Evolutionary conservation across 192 early-diverging fungal species (phyloP), one percentile per base, ranked within the genome.

Genomic region (Mortierella alpina): DNA sequence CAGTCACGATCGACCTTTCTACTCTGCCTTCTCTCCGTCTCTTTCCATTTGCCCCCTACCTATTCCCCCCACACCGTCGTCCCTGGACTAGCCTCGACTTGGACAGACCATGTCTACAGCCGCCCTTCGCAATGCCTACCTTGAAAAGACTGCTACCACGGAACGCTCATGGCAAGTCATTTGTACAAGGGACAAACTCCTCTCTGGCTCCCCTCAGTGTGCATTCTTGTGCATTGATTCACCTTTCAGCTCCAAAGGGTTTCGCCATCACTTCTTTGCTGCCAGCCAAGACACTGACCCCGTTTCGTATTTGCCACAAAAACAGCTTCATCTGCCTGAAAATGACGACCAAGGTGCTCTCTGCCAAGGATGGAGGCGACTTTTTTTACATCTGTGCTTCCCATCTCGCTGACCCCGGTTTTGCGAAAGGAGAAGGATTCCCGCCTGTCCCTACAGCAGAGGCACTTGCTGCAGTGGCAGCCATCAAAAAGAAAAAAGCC

Each of bases 311-410:
- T 7, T 48, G 18, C n/a, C 11, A 7, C 6, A n/a, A 31, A 31
- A 31, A 31, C 44, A 80, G 87, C 76, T 88, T 83, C 74, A 82
- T 88, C 22, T 88, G 87, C 41, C 84, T 74, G 70, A 88, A 85
- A 57, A 85, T 88, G 65, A 84, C 85, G 0, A 80, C 63, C 7
- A 84, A 81, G 15, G 87, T 88, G 17, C 44, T 88, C 48, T 85
- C 82, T 5, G 82, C 83, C 47, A 84, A 84, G n/a, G 83, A 86
- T 47, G 83, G 82, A 11, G 83, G 82, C 20, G 87, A 88, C 67
- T 88, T 84, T 85, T 88, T 88, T 54, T 88, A 85, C 50, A 62
- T 81, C 13, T 88, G 87, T 44, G 18, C 80, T 40, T 66, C 74
- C 18, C 87, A 88, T 56, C 63, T 88, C 1, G 69, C 54, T n/a